These are phyloP conservation scores for Puccinia triticina DNA, from an alignment of 1,284 basidiomycete species.

Conservation along the genomic window DNA sequence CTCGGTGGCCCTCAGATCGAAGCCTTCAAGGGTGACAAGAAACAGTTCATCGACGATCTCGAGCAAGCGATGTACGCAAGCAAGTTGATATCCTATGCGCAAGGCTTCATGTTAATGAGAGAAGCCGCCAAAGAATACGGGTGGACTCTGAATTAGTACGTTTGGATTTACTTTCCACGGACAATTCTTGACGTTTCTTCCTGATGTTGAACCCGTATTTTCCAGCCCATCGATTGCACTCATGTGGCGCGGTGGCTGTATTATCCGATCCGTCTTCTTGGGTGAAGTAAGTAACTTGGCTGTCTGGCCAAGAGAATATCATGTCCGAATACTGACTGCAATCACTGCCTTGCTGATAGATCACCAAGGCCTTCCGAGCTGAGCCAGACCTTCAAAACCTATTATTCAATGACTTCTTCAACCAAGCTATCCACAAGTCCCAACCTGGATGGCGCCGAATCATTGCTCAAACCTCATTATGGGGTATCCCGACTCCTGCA, in stretches of 20 bases:
- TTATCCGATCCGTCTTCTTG: constrained; percentile 68
- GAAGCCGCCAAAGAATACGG: constrained; percentile 92
- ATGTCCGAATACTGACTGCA: background rate
- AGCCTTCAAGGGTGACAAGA: constrained; percentile 94
- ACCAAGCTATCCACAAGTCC: constrained; percentile 86
- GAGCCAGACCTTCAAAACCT: constrained; percentile 84
- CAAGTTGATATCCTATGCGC: constrained; percentile 84
- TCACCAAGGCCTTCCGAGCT: constrained; percentile 89
- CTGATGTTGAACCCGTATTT: background rate
- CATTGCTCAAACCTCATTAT: constrained; percentile 91
- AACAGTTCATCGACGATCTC: constrained; percentile 97
- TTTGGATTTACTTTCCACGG: constrained; percentile 54
- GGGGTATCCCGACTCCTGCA: constrained; percentile 95
- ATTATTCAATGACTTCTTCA: constrained; percentile 97
- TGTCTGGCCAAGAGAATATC: background rate
- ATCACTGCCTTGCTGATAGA: constrained; percentile 59
- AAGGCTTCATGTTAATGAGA: constrained; percentile 99
- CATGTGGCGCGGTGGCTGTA: constrained; percentile 99
- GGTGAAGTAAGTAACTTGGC: constrained; percentile 32
- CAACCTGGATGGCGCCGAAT: constrained; percentile 98
- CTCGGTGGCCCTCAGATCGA: constrained; percentile 87
- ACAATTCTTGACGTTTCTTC: constrained; percentile 48
- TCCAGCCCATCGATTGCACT: constrained; percentile 80
- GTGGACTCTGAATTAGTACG: constrained; percentile 62
- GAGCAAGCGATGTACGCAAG: constrained; percentile 99